Percentiles rank a stretch among this genome's conserved stretches.
Conservation (phyloP, 2,329 filamentous ascomycete genomes). For the Hymenotorrendiella dingleyae region DNA sequence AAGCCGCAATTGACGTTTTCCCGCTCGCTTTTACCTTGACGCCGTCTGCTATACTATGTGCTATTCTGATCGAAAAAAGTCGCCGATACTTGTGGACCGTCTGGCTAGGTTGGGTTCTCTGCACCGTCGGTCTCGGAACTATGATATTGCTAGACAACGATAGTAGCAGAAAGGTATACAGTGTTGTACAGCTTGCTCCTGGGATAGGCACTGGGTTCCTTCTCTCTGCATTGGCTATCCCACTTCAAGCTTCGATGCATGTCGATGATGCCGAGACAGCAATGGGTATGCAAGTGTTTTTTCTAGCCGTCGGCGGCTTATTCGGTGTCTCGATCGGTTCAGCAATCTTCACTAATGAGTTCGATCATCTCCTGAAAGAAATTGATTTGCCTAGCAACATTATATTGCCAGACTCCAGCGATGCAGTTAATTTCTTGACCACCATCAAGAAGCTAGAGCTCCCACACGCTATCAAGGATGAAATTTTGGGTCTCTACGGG, state of each 20-base stretch:
- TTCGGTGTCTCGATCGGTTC: constrained; percentile 59
- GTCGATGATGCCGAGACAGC: constrained; percentile 46
- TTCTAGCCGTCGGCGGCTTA: constrained; percentile 56
- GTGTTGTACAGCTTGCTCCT: background rate
- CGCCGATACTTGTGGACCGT: constrained; percentile 42
- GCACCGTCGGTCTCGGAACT: constrained; percentile 49
- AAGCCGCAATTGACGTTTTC: constrained; percentile 47
- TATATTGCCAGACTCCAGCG: background rate
- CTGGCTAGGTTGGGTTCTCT: constrained; percentile 57
- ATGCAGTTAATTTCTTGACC: background rate
- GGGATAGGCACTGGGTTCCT: constrained; percentile 5
- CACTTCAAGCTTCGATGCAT: background rate
- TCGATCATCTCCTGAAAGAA: background rate
- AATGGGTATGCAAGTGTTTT: constrained; percentile 58
- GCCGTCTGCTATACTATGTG: constrained; percentile 48
- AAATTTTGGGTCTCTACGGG: background rate
- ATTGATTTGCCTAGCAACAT: background rate
- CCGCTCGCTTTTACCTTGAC: constrained; percentile 56
- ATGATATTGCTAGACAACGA: constrained; percentile 1
- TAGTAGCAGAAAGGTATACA: background rate
- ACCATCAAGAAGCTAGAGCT: background rate
- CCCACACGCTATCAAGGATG: background rate
- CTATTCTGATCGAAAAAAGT: constrained; percentile 31
- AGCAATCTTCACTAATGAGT: constrained; percentile 45
- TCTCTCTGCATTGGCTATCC: constrained; percentile 52